These are phyloP conservation scores for Globisporangium uncinulatum DNA, from an alignment of 352 stramenopile genomes.

Conservation along the genomic window DNA sequence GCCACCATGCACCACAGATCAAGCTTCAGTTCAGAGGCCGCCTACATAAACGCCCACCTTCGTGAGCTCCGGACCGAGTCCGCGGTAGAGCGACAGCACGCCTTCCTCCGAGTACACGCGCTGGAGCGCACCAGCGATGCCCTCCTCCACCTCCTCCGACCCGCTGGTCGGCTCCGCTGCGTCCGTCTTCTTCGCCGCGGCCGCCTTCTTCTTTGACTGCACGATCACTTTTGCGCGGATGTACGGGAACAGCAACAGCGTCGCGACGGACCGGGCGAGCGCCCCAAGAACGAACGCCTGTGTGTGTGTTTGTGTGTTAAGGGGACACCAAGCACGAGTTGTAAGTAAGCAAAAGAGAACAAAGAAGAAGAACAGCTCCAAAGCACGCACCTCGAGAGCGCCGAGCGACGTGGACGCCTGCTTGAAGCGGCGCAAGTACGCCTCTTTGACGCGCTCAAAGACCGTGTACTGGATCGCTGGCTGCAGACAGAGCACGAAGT, in stretches of 20 bases:
- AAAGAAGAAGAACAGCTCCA: too few relatives aligned
- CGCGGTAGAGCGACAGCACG: conserved; percentile 88
- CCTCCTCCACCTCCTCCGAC: conserved; percentile 45
- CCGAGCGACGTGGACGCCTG: conserved; percentile 45
- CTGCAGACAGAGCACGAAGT: conserved; percentile 95
- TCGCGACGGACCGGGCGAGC: conserved; percentile 91
- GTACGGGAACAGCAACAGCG: conserved; percentile 96
- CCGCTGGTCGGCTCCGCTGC: conserved; percentile 14
- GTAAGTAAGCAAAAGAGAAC: too few relatives aligned
- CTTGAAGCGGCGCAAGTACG: conserved; percentile 67
- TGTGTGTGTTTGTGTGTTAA: too few relatives aligned
- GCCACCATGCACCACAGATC: neutral
- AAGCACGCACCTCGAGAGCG: conserved; percentile 69
- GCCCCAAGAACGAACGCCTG: conserved; percentile 95
- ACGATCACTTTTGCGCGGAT: conserved; percentile 95
- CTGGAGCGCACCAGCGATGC: conserved; percentile 74
- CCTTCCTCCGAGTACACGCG: conserved; percentile 84
- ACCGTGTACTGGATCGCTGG: conserved; percentile 96
- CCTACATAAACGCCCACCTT: conserved; percentile 29
- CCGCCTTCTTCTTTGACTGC: conserved; percentile 81
- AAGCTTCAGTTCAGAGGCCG: neutral
- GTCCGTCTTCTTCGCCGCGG: conserved; percentile 9
- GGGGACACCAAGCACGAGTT: too few relatives aligned
- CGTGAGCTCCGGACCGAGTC: conserved; percentile 92
- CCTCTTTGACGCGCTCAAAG: conserved; percentile 88